Conservation (phyloP, 345 rosid species). For the Moricandia arvensis region DNA sequence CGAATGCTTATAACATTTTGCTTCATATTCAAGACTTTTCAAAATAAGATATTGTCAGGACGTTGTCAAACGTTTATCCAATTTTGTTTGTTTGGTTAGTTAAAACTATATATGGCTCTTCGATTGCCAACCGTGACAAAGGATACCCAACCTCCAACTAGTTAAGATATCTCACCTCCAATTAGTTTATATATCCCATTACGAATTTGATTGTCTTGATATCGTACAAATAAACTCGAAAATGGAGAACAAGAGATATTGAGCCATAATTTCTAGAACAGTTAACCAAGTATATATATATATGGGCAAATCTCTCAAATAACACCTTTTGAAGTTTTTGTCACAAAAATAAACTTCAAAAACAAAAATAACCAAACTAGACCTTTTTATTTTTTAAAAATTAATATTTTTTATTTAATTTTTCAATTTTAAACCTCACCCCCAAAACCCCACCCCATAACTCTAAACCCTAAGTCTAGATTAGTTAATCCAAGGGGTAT, state of each 20-base stretch:
- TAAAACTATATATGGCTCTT: not conserved
- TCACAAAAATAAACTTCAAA: too few relatives aligned
- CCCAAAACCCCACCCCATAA: too few relatives aligned
- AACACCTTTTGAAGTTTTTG: too few relatives aligned
- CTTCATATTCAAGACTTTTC: not conserved
- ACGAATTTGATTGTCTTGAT: not conserved
- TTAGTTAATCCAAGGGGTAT: too few relatives aligned
- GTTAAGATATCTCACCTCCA: constrained; percentile 25
- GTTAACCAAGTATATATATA: not conserved
- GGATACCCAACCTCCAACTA: constrained; percentile 23
- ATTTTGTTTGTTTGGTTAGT: not conserved
- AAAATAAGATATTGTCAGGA: not conserved
- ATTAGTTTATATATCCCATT: not conserved
- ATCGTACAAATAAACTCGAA: not conserved
- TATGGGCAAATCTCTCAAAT: too few relatives aligned
- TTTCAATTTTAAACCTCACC: too few relatives aligned
- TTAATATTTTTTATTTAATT: too few relatives aligned
- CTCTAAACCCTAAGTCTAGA: too few relatives aligned
- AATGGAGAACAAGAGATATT: not conserved
- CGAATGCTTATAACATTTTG: not conserved
- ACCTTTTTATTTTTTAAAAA: too few relatives aligned
- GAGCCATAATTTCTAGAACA: not conserved
- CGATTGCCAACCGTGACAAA: constrained; percentile 19
- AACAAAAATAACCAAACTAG: too few relatives aligned
- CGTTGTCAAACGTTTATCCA: not conserved